Percentiles rank a stretch among this genome's conserved stretches.
Conservation (phyloP, 2,329 filamentous ascomycete species). For the Phaeosphaeria sp. region DNA sequence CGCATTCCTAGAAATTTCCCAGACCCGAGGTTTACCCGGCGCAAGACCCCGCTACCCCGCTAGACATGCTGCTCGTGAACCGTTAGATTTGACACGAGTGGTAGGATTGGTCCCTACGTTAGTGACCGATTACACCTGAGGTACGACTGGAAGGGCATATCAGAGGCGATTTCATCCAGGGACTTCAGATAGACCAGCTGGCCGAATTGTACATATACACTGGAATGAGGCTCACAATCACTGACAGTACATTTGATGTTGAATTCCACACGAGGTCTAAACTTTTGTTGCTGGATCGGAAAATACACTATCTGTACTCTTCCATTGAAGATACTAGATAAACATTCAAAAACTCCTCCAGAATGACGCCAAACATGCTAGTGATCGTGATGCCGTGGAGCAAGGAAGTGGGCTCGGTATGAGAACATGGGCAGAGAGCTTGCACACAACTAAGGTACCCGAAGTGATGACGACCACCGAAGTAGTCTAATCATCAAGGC, state of each 20-base stretch:
- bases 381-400: conserved; percentile 8
- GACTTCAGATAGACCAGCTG: too few species aligned
- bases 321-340: background rate
- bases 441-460: conserved; percentile 28
- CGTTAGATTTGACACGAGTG: background rate
- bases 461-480: conserved; percentile 29
- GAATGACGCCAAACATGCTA: conserved; percentile 27
- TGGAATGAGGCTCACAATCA: background rate
- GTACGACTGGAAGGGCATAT: background rate
- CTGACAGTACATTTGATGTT: background rate
- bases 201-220: too few species aligned
- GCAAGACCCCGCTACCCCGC: conserved; percentile 22
- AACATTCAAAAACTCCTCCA: conserved; percentile 22
- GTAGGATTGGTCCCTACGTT: background rate
- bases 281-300: conserved; percentile 6
- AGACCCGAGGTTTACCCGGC: conserved; percentile 22
- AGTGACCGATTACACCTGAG: background rate
- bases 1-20: conserved; percentile 22
- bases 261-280: background rate
- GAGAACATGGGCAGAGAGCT: conserved; percentile 10
- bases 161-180: too few species aligned
- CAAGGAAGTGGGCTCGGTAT: conserved; percentile 4
- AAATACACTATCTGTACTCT: background rate
- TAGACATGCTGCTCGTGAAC: conserved; percentile 1
- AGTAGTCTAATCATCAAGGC: conserved; percentile 22